A percentile compares a stretch with the other conserved stretches of the same genome.
Conservation (phyloP, 2,329 filamentous ascomycete species). For the Colletotrichum sp. region DNA sequence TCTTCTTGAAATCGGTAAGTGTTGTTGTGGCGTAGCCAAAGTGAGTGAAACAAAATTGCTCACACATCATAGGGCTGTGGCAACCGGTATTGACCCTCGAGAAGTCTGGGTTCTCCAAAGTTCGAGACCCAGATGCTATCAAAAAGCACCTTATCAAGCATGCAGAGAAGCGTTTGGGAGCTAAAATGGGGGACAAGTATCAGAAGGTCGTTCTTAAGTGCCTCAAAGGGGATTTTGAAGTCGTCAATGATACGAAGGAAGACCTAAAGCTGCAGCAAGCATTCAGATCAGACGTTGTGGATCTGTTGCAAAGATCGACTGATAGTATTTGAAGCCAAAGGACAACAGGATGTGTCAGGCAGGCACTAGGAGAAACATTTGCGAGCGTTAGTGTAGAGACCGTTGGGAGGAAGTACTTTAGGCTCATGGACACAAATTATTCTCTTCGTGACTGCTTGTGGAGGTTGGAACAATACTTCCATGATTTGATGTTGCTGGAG, state of each 20-base stretch:
- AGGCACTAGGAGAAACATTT: background rate
- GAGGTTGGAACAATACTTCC: background rate
- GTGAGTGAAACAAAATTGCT: fast-evolving
- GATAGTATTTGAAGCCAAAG: background rate
- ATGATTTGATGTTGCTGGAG: background rate
- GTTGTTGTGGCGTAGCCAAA: fast-evolving
- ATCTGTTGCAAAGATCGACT: background rate
- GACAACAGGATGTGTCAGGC: fast-evolving
- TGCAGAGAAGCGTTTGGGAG: background rate
- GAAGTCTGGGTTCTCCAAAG: background rate
- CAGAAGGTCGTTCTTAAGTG: background rate
- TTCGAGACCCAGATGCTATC: background rate
- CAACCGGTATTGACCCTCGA: background rate
- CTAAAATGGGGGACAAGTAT: background rate
- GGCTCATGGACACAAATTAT: background rate
- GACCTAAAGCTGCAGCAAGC: background rate
- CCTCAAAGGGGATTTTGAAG: background rate
- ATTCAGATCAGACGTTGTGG: background rate
- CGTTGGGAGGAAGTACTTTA: background rate
- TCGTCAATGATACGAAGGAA: background rate
- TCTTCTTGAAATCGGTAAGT: background rate
- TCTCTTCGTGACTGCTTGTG: background rate
- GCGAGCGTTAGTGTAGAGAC: background rate
- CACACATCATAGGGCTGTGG: background rate
- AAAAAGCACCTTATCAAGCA: background rate